phyloP scores from a whole-genome alignment of 2,329 filamentous ascomycete species.

The Magnaporthiopsis rhizophila region DNA sequence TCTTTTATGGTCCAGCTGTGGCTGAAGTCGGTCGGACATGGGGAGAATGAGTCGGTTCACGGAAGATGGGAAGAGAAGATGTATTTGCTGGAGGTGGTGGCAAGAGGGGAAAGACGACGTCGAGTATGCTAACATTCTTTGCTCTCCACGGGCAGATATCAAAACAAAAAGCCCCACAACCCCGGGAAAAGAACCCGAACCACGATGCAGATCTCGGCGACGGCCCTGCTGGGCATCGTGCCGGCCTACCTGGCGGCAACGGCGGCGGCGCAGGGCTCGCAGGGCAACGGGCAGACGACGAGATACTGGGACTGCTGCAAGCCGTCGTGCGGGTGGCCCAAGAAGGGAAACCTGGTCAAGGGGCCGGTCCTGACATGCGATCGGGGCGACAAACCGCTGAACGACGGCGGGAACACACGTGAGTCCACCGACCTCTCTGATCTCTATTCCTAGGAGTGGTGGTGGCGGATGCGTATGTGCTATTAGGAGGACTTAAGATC shows the following conservation, averaged over 20 bases:
- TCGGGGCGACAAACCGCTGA: constrained; percentile 39
- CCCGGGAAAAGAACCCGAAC: background rate
- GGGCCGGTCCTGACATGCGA: constrained; percentile 38
- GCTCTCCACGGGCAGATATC: background rate
- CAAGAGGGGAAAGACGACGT: background rate
- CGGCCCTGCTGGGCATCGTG: constrained; percentile 3
- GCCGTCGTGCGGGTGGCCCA: constrained; percentile 48
- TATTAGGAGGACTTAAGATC: no score
- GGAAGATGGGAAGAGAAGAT: background rate
- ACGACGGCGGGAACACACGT: constrained; percentile 25
- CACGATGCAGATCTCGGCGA: background rate
- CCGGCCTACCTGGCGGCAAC: constrained; percentile 5
- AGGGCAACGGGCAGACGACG: constrained; percentile 13
- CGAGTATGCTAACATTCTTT: background rate
- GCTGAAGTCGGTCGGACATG: background rate
- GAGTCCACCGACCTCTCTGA: background rate
- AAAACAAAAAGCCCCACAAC: background rate
- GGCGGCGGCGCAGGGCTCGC: constrained; percentile 3
- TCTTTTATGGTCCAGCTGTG: no score
- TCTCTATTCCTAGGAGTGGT: background rate
- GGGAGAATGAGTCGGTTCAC: background rate
- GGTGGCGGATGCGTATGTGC: no score
- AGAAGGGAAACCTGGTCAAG: constrained; percentile 32
- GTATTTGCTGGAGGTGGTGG: no score
- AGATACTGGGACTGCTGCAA: constrained; percentile 59